These are phyloP conservation scores for Pichia phayaonensis DNA, from an alignment of 805 yeast genomes.

Conservation along the genomic window DNA sequence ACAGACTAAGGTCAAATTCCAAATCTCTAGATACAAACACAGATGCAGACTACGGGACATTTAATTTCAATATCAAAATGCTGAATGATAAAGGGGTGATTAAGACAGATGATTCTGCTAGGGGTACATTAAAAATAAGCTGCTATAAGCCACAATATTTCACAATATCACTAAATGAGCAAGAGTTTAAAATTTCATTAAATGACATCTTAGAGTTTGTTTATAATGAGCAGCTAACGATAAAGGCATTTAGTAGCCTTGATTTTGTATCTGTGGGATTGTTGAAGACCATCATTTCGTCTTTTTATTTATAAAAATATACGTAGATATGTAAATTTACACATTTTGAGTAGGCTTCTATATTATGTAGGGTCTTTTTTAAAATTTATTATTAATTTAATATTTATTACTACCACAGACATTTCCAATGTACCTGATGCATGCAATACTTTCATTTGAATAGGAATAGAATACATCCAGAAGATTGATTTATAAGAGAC, in stretches of 20 bases:
- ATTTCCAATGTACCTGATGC: too few species aligned
- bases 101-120: not conserved
- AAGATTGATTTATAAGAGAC: too few species aligned
- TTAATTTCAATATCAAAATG: not conserved
- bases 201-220: constrained; percentile 69
- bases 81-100: constrained; percentile 9
- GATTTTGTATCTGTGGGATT: constrained; percentile 3
- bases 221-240: constrained; percentile 50
- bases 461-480: too few species aligned
- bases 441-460: too few species aligned
- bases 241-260: constrained; percentile 60
- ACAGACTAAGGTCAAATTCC: not conserved
- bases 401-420: too few species aligned
- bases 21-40: not conserved
- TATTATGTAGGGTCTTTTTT: too few species aligned
- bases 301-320: not conserved
- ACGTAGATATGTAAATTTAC: not conserved
- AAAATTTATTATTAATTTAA: too few species aligned
- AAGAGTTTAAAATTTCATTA: constrained; percentile 39
- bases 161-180: constrained; percentile 47
- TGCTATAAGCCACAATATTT: constrained; percentile 70
- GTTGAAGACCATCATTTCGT: not conserved
- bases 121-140: not conserved
- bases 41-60: not conserved
- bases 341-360: too few species aligned